A percentile compares a stretch with the other conserved stretches of the same genome.
Evolutionary conservation across 2,329 filamentous ascomycete species (phyloP).

Genomic region (Ceratocystis colombiana): DNA sequence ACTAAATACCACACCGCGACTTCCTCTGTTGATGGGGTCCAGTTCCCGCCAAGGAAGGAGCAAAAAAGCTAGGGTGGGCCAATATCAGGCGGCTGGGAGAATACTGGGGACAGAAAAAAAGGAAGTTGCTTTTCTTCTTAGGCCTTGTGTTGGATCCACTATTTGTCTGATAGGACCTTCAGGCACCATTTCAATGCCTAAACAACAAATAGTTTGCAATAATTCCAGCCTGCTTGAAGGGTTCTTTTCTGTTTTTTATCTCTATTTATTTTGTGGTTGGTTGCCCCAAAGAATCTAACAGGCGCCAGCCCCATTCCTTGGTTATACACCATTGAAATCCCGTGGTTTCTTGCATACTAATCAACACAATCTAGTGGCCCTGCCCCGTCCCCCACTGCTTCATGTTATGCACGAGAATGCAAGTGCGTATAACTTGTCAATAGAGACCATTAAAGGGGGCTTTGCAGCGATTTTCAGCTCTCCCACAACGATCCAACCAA

Average conservation of each 20-base stretch:
- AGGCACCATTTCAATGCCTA: not conserved
- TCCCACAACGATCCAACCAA: not conserved
- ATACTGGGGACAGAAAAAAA: not conserved
- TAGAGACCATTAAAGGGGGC: too few relatives aligned
- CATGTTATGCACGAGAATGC: too few relatives aligned
- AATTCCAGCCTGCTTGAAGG: not conserved
- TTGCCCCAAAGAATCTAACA: too few relatives aligned
- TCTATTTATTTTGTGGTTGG: too few relatives aligned
- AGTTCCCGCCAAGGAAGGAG: not conserved
- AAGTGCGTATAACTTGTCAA: not conserved
- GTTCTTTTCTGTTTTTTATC: not conserved
- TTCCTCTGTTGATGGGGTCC: not conserved
- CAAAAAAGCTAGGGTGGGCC: not conserved
- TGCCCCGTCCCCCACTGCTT: too few relatives aligned
- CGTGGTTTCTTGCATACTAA: too few relatives aligned
- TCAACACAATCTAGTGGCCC: too few relatives aligned
- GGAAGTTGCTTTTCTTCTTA: not conserved
- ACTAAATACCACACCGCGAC: not conserved
- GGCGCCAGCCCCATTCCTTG: too few relatives aligned
- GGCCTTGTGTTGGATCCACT: not conserved
- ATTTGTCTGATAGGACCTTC: not conserved
- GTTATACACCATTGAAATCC: too few relatives aligned
- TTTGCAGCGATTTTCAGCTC: not conserved
- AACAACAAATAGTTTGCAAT: not conserved
- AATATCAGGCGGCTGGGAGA: slow-evolving; percentile 10